Evolutionary conservation across 2,329 filamentous ascomycete species (phyloP).

Genomic region (Fusarium devonianum): DNA sequence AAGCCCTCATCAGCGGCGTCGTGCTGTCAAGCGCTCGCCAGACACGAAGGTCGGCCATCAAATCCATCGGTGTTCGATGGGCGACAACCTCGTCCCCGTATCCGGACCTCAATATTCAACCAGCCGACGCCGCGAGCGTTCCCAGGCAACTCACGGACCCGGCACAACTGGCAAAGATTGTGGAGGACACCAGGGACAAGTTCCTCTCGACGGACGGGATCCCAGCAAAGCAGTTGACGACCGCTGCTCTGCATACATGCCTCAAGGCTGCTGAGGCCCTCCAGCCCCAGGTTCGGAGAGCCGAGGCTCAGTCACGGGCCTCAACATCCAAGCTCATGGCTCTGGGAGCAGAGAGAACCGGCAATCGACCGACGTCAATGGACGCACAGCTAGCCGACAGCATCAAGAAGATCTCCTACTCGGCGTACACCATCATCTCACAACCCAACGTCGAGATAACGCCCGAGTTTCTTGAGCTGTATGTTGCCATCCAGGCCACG

Average conservation of each 20-base stretch:
- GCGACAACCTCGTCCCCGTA: conserved; percentile 35
- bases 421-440: conserved; percentile 73
- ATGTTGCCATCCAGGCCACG: conserved; percentile 77
- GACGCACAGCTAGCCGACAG: conserved; percentile 52
- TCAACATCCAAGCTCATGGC: conserved; percentile 64
- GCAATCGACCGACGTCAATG: conserved; percentile 41
- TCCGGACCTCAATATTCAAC: conserved; percentile 25
- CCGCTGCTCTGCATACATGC: conserved; percentile 54
- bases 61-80: conserved; percentile 38
- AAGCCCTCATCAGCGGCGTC: conserved; percentile 36
- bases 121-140: conserved; percentile 23
- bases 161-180: conserved; percentile 50
- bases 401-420: conserved; percentile 60
- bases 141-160: conserved; percentile 47
- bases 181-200: conserved; percentile 52
- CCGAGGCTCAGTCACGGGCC: conserved; percentile 50
- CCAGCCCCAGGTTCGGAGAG: conserved; percentile 51
- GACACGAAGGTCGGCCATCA: conserved; percentile 16
- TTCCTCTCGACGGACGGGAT: conserved; percentile 56
- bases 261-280: conserved; percentile 54
- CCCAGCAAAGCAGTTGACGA: conserved; percentile 53
- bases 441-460: conserved; percentile 84
- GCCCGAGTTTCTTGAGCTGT: conserved; percentile 72
- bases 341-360: conserved; percentile 48
- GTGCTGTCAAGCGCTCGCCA: conserved; percentile 29